A percentile compares a stretch with the other conserved stretches of the same genome.
These are phyloP conservation scores for Sequoiadendron giganteum DNA, from an alignment of 75 land plant species.

Conservation along the genomic window DNA sequence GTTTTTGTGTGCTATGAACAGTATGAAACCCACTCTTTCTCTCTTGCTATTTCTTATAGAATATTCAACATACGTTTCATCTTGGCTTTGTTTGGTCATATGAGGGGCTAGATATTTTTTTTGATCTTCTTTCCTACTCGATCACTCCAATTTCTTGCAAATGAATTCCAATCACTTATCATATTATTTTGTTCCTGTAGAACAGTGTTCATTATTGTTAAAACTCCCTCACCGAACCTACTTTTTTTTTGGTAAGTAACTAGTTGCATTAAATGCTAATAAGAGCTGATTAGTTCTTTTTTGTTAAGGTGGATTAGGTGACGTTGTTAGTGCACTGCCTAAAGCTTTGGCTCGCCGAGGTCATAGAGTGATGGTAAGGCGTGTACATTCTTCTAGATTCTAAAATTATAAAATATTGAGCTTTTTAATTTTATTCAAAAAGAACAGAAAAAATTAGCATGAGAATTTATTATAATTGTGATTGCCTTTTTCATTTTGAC, in stretches of 20 bases:
- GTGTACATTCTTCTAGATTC: neutral
- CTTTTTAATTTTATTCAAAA: neutral
- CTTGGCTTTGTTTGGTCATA: neutral
- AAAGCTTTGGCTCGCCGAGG: conserved; percentile 97
- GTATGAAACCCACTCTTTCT: neutral
- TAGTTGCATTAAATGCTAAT: neutral
- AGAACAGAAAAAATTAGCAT: neutral
- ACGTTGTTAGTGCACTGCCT: conserved; percentile 93
- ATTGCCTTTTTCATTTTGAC: neutral
- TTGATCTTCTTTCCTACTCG: neutral
- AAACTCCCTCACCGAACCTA: neutral
- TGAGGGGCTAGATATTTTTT: neutral
- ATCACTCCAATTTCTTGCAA: neutral
- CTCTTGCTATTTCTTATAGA: neutral
- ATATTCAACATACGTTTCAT: neutral
- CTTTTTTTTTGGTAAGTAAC: neutral
- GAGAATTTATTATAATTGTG: neutral
- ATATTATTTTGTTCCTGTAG: neutral
- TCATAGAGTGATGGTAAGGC: conserved; percentile 88
- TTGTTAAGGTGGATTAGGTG: conserved; percentile 87
- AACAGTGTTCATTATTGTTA: neutral
- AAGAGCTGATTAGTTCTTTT: neutral
- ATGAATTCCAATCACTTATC: neutral
- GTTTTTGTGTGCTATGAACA: conserved; percentile 5
- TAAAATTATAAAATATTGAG: neutral